Conservation (phyloP, 768 basidiomycete genomes). For the Leccinum disarticulatum region DNA sequence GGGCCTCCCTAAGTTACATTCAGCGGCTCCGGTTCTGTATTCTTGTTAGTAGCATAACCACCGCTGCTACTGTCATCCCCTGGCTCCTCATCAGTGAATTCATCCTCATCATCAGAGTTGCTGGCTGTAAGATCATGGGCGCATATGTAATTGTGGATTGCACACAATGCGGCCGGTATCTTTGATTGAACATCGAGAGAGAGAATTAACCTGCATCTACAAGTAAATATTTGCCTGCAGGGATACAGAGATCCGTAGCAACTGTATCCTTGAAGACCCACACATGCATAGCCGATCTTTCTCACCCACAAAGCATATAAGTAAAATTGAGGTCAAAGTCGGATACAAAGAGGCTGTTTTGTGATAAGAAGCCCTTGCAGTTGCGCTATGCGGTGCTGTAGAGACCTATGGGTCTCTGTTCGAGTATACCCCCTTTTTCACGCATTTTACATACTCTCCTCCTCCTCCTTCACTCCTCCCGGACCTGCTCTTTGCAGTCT, state of each 20-base stretch:
- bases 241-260: neutral
- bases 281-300: neutral
- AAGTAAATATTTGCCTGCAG: neutral
- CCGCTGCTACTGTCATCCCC: neutral
- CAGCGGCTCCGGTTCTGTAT: neutral
- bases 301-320: neutral
- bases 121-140: neutral
- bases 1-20: too few species aligned
- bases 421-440: too few species aligned
- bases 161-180: neutral
- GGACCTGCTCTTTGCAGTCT: too few species aligned
- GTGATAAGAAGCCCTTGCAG: neutral
- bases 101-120: too few species aligned
- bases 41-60: neutral
- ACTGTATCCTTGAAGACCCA: neutral
- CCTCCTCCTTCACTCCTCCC: too few species aligned
- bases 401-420: too few species aligned
- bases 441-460: too few species aligned
- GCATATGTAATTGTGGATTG: neutral
- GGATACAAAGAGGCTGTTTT: neutral
- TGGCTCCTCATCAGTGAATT: too few species aligned
- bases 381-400: neutral
- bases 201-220: slow-evolving; percentile 1
- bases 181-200: neutral
- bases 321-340: neutral